Evolutionary conservation across 1,284 basidiomycete species (phyloP), one percentile per base, ranked within the genome.

Genomic region (Heterobasidion annosum): DNA sequence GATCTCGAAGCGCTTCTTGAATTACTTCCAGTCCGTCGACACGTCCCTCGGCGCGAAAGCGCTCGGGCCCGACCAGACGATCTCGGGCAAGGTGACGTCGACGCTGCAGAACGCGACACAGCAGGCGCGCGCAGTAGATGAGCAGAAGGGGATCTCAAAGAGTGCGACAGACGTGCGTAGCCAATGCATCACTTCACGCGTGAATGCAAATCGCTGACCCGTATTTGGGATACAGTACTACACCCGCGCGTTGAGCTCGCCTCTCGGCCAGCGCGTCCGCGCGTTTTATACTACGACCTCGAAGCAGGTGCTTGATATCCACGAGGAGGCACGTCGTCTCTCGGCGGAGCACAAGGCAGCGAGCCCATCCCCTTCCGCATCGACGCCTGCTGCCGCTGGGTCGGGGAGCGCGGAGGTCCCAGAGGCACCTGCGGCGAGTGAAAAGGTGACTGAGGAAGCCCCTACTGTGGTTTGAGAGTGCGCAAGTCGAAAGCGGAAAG

Each of bases 301-400:
- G 34, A 94, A 93, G 70, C 86, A 92, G 65, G 82, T 90, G 15
- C 67, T 76, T 40, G 91, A 94, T 64, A 91, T 94, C 53, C 92
- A 93, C 64, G 91, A 92, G 63, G 92, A 95, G 68, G 92, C 92
- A 1, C 74, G 77, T 55, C 82, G 92, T 46, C 89, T 93, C 63
- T 78, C 81, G 33, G 76, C 77, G 19, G 69, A 75, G 55, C 79
- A 88, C 61, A 85, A 85, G 64, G 60, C 65, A 8, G 51, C 64
- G 9, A 34, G 63, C 5, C 43, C 64, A 12, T 55, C 63, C 25
- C 47, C 60, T 51, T 12, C 53, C 8, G 0, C 43, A 8, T n/a
- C 10, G 4, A 13, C 48, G 2, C 47, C 12, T 2, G 54, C 59
- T 12, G 52, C 54, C 1, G 48, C 52, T 1, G 56, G 54, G 12